Evolutionary conservation across 495 filamentous ascomycete genomes (phyloP), one percentile per base, ranked within the genome.

Genomic region (Aspergillus ellipticus): DNA sequence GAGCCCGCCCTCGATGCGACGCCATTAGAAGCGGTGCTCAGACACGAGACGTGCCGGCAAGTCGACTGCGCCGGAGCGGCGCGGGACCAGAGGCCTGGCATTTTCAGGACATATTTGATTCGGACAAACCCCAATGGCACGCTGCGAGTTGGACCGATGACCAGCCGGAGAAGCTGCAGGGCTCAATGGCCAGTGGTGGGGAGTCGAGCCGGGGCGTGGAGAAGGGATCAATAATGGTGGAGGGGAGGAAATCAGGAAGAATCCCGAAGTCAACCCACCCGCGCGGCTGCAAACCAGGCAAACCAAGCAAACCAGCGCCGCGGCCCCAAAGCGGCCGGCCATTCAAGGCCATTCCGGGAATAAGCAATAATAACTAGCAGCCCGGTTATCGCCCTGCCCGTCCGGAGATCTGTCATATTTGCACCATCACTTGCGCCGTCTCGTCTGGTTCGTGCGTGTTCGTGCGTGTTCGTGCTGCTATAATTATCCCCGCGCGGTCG

Each of bases 41-140:
- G 55, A 68, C 86, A 89, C 53, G 83, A 73, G 53, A 82, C 78
- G 70, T 85, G 89, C 59, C 77, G 79, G 74, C 87, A 89, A 59
- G 64, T 65, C 49, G 81, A 79, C 70, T 81, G 80, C 64, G 75
- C 74, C 74, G 79, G 80, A 63, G 78, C 81, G 73, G 82, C 79
- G 68, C 85, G 85, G 71, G 85, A 87, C 84, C 84, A 88, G 57
- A 89, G 63, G 53, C 78, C 78, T 67, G 86, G 84, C 89, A 92
- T 92, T 71, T 66, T 75, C 69, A 56, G 53, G 59, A 45, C 73
- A 74, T 76, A 56, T 63, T 69, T 61, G 48, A 19, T 24, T 49
- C 33, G 22, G 43, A 13, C 41, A 15, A 26, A 48, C 54, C 17
- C 33, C 4, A 37, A 49, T 11, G 26, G 42, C 20, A 31, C 17